phyloP scores from a whole-genome alignment of 192 early-diverging fungal species.

The Powellomyces hirtus region DNA sequence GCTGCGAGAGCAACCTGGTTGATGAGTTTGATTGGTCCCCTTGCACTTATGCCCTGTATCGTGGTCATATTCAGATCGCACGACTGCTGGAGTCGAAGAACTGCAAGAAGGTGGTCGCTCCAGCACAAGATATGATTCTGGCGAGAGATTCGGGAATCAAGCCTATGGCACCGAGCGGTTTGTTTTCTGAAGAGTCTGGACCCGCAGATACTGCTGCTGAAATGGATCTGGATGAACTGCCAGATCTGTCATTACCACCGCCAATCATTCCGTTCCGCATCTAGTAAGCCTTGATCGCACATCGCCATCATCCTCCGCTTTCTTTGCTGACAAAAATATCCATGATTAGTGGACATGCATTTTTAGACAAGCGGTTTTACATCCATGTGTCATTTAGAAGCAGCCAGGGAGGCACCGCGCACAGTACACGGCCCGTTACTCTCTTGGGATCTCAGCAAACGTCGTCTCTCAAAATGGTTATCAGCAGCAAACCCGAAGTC shows the following conservation, averaged over 20 bases:
- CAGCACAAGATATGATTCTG: no score
- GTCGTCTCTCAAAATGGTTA: conserved; percentile 78
- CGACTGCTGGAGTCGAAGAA: conserved; percentile 22
- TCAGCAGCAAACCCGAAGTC: conserved; percentile 82
- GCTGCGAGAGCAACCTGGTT: conserved; percentile 65
- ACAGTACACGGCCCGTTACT: conserved; percentile 34
- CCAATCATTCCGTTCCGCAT: conserved; percentile 98
- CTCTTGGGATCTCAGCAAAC: conserved; percentile 50
- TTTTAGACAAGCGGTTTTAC: conserved; percentile 85
- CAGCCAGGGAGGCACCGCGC: conserved; percentile 1
- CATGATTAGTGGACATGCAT: conserved; percentile 80
- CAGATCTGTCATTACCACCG: conserved; percentile 90
- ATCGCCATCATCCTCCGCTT: neutral
- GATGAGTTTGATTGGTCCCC: conserved; percentile 86
- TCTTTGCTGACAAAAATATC: neutral
- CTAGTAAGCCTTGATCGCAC: conserved; percentile 51
- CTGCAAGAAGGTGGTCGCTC: neutral
- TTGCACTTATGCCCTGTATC: conserved; percentile 75
- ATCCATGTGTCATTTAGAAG: conserved; percentile 68
- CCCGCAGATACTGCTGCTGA: conserved; percentile 47
- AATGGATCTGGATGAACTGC: conserved; percentile 85
- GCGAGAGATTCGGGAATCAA: conserved; percentile 22
- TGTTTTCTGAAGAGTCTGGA: conserved; percentile 30
- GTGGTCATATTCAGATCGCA: conserved; percentile 49
- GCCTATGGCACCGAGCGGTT: conserved; percentile 48